Evolutionary conservation across 2,329 filamentous ascomycete species (phyloP), one percentile per base, ranked within the genome.

Genomic region (Calonectria pseudoturangicola): DNA sequence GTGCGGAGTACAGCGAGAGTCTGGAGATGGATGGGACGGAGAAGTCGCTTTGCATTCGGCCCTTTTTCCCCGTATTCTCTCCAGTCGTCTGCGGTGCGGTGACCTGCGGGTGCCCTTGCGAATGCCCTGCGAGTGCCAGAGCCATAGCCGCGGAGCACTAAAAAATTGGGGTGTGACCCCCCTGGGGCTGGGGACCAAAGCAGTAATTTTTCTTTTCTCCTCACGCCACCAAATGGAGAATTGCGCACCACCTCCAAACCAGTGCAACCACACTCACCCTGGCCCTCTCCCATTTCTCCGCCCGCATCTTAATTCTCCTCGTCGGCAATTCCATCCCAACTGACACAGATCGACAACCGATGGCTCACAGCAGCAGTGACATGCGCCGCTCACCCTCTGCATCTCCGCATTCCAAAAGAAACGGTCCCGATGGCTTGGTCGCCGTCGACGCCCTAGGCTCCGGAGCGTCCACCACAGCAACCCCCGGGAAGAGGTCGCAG

Each of bases 291-390:
- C 60, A 58, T 66, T 71, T 71, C 68, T 71, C 68, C 68, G 68
- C 68, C 16, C 33, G 58, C 7, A 7, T 33, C 36, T 21, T 71
- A 71, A 71, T 71, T 71, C 69, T 71, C 69, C 68, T 70, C 62
- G 15, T 69, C 67, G 67, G 67, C 47, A 41, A 50, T 54, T 45
- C 39, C 39, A 62, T 7, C 9, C 0, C 21, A 47, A 27, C 54
- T 27, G 43, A 21, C 13, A 43, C 33, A n/a, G 48, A 58, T 45
- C 12, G 28, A 58, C 65, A 12, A 33, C 30, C 30, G 30, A 43
- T 48, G 45, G 54, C 41, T 27, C 39, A 58, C n/a, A 16, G 58
- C 45, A 39, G 58, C 45, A 28, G 50, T 47, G 41, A 47, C n/a
- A 71, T 71, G 69, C 63, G 63, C 63, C 63, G 63, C 54, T 63